phyloP scores from a whole-genome alignment of 1,284 basidiomycete species.

The Trametes hirsuta region DNA sequence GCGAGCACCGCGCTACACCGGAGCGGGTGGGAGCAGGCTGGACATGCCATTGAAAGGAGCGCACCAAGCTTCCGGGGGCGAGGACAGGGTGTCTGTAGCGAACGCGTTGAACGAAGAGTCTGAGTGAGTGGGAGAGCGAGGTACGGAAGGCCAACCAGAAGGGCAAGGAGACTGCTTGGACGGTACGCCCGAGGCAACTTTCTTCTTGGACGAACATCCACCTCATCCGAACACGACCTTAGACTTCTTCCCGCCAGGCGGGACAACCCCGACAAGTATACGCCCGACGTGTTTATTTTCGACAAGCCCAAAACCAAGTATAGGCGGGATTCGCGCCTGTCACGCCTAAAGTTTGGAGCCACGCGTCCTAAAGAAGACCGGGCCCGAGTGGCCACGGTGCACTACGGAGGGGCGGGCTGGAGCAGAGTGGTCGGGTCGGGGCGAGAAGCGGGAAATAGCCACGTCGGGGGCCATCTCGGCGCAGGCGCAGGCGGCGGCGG shows the following conservation, averaged over 20 bases:
- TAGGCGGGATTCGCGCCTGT: too few species aligned
- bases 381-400: too few species aligned
- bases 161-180: background rate
- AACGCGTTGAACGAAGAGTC: slow-evolving; percentile 13
- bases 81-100: slow-evolving; percentile 12
- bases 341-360: too few species aligned
- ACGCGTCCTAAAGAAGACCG: too few species aligned
- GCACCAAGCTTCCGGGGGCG: slow-evolving; percentile 10
- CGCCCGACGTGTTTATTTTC: too few species aligned
- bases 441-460: background rate
- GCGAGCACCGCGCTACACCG: too few species aligned
- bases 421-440: background rate
- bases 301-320: too few species aligned
- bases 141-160: slow-evolving; percentile 9
- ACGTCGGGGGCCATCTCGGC: background rate
- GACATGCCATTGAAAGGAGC: background rate
- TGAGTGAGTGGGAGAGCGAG: slow-evolving; percentile 15
- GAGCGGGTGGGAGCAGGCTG: too few species aligned
- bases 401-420: background rate
- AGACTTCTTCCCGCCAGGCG: too few species aligned
- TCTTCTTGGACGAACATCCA: background rate
- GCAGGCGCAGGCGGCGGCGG: background rate
- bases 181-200: background rate
- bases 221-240: too few species aligned
- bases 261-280: too few species aligned